These are phyloP conservation scores for Ogataea allantospora DNA, from an alignment of 805 yeast genomes.

Conservation along the genomic window DNA sequence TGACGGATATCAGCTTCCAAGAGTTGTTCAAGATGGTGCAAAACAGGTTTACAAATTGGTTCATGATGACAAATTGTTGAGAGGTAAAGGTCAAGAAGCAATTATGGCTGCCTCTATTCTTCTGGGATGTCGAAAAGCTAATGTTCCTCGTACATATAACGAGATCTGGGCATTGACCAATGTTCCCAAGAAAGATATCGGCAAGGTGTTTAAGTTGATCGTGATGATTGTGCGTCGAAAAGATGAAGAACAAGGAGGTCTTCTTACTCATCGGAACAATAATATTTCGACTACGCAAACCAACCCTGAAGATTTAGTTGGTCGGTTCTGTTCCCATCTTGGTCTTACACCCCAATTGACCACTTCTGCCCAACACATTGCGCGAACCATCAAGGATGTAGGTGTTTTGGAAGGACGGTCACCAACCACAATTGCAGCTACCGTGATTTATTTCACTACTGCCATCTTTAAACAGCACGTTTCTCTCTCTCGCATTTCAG, in stretches of 20 bases:
- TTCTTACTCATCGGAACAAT: conserved; percentile 45
- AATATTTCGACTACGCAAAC: conserved; percentile 75
- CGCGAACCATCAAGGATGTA: conserved; percentile 82
- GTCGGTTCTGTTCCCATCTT: conserved; percentile 93
- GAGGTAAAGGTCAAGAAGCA: conserved; percentile 89
- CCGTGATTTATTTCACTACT: conserved; percentile 92
- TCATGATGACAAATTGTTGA: conserved; percentile 77
- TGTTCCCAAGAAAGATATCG: conserved; percentile 93
- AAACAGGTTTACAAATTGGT: conserved; percentile 93
- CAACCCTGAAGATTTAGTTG: conserved; percentile 88
- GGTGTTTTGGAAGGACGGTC: conserved; percentile 96
- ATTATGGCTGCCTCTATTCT: conserved; percentile 96
- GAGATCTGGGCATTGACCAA: conserved; percentile 94
- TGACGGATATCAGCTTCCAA: conserved; percentile 92
- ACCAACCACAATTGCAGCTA: conserved; percentile 96
- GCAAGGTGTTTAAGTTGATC: conserved; percentile 84
- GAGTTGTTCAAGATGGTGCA: conserved; percentile 95
- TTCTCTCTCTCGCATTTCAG: conserved; percentile 79
- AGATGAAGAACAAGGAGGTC: conserved; percentile 45
- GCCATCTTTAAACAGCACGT: conserved; percentile 79
- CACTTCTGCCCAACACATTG: conserved; percentile 90
- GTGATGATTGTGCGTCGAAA: conserved; percentile 54
- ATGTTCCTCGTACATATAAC: conserved; percentile 90
- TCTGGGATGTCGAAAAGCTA: conserved; percentile 91
- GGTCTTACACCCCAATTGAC: conserved; percentile 83